phyloP scores from a whole-genome alignment of 2,329 filamentous ascomycete species.

The Colletotrichum cordylinicola region DNA sequence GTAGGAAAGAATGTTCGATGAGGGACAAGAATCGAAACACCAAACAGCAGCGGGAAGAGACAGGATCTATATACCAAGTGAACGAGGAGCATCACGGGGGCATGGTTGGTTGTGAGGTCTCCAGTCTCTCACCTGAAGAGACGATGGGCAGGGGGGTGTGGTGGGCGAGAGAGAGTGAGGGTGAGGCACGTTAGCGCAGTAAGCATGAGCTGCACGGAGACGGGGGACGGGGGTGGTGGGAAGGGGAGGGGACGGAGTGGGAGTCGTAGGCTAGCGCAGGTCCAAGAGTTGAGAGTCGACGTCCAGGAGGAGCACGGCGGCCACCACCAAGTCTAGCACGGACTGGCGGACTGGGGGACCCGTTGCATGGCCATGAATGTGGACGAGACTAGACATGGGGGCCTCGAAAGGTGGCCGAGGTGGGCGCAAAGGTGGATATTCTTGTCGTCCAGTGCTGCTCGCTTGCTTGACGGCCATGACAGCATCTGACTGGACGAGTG shows the following conservation, averaged over 20 bases:
- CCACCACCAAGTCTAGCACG: not conserved
- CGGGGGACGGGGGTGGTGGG: not conserved
- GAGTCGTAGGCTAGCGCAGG: conserved; percentile 1
- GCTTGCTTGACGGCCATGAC: not conserved
- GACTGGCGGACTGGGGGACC: conserved; percentile 6
- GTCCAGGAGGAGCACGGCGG: not conserved
- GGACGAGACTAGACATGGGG: conserved; percentile 9
- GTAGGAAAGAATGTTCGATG: conserved; percentile 28
- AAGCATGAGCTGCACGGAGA: not conserved
- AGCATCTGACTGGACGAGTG: not conserved
- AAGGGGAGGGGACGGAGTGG: conserved; percentile 7
- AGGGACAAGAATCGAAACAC: conserved; percentile 20
- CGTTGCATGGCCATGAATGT: conserved; percentile 14
- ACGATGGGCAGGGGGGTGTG: not conserved
- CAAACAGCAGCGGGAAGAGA: conserved; percentile 12
- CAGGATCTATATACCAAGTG: conserved; percentile 22
- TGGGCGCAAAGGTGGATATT: conserved; percentile 10
- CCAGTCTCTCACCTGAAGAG: conserved; percentile 12
- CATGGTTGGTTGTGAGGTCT: conserved; percentile 14
- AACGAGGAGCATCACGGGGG: conserved; percentile 1
- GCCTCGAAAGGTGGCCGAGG: not conserved
- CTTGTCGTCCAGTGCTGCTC: not conserved
- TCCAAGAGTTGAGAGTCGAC: not conserved
- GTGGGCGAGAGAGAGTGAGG: not conserved
- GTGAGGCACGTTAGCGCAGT: not conserved